Percentiles rank a stretch among this genome's conserved stretches.
Conservation (phyloP, 2,329 filamentous ascomycete species). For the Emergomyces orientalis region DNA sequence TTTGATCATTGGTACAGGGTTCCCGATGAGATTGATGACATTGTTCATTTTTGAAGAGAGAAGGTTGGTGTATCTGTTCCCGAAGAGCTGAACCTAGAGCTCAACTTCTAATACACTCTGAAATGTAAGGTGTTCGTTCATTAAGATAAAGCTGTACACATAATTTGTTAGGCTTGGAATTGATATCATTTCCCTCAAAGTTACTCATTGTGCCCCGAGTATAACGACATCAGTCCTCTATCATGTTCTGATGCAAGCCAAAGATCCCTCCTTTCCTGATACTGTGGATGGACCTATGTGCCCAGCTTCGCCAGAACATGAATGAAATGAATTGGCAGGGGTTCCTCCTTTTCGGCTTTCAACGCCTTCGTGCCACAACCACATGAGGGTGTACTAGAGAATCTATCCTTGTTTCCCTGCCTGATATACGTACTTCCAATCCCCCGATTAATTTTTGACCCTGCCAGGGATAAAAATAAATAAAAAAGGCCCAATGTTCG, state of each 20-base stretch:
- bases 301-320: too few species aligned
- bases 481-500: too few species aligned
- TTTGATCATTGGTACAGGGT: slow-evolving; percentile 44
- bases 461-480: too few species aligned
- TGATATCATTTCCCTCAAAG: not conserved
- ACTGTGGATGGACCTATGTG: too few species aligned
- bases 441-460: not conserved
- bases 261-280: too few species aligned
- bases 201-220: not conserved
- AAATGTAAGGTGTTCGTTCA: too few species aligned
- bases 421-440: too few species aligned
- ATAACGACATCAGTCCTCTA: not conserved
- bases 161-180: not conserved
- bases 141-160: not conserved
- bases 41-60: slow-evolving; percentile 26
- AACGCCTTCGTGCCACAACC: not conserved
- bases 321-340: not conserved
- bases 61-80: slow-evolving; percentile 15
- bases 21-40: slow-evolving; percentile 42
- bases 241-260: not conserved
- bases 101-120: not conserved
- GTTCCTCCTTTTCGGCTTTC: not conserved
- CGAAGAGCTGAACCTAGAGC: not conserved
- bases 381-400: too few species aligned
- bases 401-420: too few species aligned